These are phyloP conservation scores for Mucor sp. DNA, from an alignment of 371 early-diverging fungal species.

Conservation along the genomic window DNA sequence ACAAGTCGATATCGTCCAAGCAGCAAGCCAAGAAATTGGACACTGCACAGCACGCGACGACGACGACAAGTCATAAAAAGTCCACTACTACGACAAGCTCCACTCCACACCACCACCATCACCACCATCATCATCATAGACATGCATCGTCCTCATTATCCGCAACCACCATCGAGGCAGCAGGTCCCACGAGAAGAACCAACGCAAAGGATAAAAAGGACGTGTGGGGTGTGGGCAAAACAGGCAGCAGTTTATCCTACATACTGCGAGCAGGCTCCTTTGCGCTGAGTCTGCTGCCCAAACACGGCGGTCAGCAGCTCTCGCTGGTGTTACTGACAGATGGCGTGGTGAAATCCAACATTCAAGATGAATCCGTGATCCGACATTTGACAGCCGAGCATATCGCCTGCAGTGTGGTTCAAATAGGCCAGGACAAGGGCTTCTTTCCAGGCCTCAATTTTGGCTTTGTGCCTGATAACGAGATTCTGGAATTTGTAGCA, in stretches of 20 bases:
- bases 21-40: neutral
- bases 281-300: conserved; percentile 73
- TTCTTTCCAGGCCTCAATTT: conserved; percentile 80
- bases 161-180: neutral
- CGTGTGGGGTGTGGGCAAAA: conserved; percentile 64
- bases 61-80: too few relatives aligned
- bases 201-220: conserved; percentile 33
- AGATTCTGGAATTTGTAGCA: conserved; percentile 81
- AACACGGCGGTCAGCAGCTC: conserved; percentile 61
- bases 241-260: conserved; percentile 64
- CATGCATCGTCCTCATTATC: conserved; percentile 3
- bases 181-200: neutral
- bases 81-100: neutral
- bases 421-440: conserved; percentile 81
- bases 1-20: conserved; percentile 4
- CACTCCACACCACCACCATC: neutral
- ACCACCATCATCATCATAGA: neutral
- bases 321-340: conserved; percentile 83
- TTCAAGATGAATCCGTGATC: conserved; percentile 59
- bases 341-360: conserved; percentile 76
- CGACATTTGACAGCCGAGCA: conserved; percentile 67
- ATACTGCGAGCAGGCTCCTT: conserved; percentile 74
- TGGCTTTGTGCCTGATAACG: conserved; percentile 90
- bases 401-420: conserved; percentile 80
- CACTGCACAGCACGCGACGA: neutral